phyloP scores from a whole-genome alignment of 208 protist genomes.

The Leishmania aethiopica region DNA sequence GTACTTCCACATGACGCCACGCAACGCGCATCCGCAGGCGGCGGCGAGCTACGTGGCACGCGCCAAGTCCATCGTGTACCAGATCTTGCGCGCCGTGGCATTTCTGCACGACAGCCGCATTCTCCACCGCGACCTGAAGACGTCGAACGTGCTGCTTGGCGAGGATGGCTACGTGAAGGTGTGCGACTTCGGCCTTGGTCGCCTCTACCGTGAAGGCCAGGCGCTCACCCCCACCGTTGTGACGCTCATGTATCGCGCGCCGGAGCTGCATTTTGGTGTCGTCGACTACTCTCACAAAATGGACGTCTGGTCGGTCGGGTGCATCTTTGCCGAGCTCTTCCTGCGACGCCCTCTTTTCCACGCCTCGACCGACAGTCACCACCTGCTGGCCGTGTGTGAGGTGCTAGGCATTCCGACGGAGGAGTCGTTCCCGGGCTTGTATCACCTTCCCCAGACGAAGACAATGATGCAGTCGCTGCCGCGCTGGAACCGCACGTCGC shows the following conservation, averaged over 20 bases:
- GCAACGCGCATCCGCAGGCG: conserved; percentile 64
- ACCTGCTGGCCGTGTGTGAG: conserved; percentile 88
- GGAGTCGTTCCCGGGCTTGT: conserved; percentile 76
- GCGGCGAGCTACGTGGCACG: conserved; percentile 56
- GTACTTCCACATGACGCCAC: conserved; percentile 64
- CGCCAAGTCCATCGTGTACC: conserved; percentile 79
- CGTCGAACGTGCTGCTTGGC: conserved; percentile 87
- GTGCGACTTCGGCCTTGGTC: conserved; percentile 91
- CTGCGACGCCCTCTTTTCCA: conserved; percentile 97
- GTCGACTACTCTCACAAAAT: conserved; percentile 91
- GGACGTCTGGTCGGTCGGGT: conserved; percentile 96
- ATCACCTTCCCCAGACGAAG: conserved; percentile 54
- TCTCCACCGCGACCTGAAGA: conserved; percentile 90
- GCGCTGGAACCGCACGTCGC: conserved; percentile 58
- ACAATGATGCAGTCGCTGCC: conserved; percentile 60
- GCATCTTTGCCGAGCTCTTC: conserved; percentile 98
- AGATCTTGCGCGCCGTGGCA: conserved; percentile 67
- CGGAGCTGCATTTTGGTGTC: conserved; percentile 92
- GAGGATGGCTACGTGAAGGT: conserved; percentile 72
- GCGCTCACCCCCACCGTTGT: conserved; percentile 86
- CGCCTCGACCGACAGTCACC: conserved; percentile 80
- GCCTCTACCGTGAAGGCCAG: conserved; percentile 85
- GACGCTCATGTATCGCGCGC: conserved; percentile 96
- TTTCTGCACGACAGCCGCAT: conserved; percentile 88
- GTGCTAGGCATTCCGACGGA: conserved; percentile 95